phyloP scores from a whole-genome alignment of 306 rosid genomes.

The Prunus mongolica region DNA sequence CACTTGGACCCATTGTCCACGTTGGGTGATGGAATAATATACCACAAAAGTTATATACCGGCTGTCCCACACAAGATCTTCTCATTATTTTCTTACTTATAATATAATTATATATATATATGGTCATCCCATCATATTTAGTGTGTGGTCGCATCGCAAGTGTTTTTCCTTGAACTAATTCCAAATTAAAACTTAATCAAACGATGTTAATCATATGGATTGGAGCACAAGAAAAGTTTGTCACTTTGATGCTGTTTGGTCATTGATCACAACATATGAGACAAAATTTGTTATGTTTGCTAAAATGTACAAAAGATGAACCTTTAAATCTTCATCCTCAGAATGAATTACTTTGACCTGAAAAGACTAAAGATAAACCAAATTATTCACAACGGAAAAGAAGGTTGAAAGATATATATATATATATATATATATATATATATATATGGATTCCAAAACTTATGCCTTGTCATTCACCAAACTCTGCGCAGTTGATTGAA shows the following conservation, averaged over 20 bases:
- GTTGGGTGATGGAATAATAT: slow-evolving; percentile 33
- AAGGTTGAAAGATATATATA: not conserved
- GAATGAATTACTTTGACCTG: not conserved
- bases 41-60: slow-evolving; percentile 23
- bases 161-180: not conserved
- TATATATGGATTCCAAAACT: no score
- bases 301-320: not conserved
- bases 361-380: not conserved
- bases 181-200: not conserved
- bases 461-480: no score
- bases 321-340: not conserved
- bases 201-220: no score
- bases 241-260: not conserved
- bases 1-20: slow-evolving; percentile 42
- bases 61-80: slow-evolving; percentile 49
- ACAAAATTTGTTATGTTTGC: not conserved
- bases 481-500: no score
- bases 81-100: slow-evolving; percentile 15
- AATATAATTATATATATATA: not conserved
- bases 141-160: not conserved
- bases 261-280: not conserved
- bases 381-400: not conserved
- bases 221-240: no score
- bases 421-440: not conserved
- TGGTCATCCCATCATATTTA: not conserved